Base-by-base conservation (phyloP, 2,329 filamentous ascomycete species). In the Aureobasidium musti region DNA sequence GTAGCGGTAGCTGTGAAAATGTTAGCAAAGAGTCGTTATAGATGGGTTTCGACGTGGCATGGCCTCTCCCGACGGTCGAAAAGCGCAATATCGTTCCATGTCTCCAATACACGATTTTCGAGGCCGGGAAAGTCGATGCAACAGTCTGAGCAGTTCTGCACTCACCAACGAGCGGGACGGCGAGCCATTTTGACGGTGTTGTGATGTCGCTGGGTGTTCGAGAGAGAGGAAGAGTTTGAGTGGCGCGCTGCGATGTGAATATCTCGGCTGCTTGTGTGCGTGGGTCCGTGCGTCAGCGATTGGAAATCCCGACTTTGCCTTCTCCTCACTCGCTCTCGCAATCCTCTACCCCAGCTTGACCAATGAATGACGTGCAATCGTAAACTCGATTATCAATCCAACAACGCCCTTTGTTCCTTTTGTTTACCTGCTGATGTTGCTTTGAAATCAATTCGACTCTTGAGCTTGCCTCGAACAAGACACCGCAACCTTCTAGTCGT, bases 151-250 rank as follows among this genome's bases (percentile, higher is more conserved):
- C 45, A 19, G 26, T 53, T 41, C 30, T 59, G n/a, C 35, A 66
- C 63, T 66, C 43, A 65, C 50, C 95, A 99, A 87, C 95, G 91
- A 80, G 95, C 95, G 81, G 95, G 95, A 91, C 95, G 92, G 84
- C 95, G 92, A 81, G 95, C 95, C 95, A 99, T 99, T 87, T 89
- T 93, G 89, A 89, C 87, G 83, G 86, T 84, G 83, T 87, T 80
- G 78, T 78, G 56, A 43, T 77, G 75, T 79, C 80, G 79, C 81
- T 80, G 80, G 78, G 74, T 77, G 72, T 74, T 69, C 68, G 41
- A 49, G 47, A 30, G 23, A 30, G 26, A 50, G 50, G 52, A 65
- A 57, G 37, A 50, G 47, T 50, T 30, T 50, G 47, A 30, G 47
- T 50, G 47, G 47, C 47, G 47, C 47, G 47, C 47, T 17, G 13